Evolutionary conservation across 306 rosid genomes (phyloP).

Genomic region (Cucumis cinereus): DNA sequence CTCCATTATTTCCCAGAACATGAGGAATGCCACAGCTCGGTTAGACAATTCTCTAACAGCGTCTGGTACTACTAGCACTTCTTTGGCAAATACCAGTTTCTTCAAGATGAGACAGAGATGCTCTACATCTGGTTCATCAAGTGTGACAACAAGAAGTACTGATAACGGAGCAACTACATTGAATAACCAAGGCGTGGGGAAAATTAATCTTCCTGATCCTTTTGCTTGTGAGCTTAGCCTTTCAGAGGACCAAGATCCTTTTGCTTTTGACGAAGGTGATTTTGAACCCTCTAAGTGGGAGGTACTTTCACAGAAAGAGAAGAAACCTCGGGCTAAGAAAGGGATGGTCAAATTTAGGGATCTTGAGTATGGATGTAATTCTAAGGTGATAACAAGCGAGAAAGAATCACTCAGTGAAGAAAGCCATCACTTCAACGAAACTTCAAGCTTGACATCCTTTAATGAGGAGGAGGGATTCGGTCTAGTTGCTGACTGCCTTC

Average conservation of each 20-base stretch:
- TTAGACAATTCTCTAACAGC: conserved; percentile 31
- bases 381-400: conserved; percentile 29
- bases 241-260: conserved; percentile 71
- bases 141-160: conserved; percentile 46
- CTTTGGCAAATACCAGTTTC: conserved; percentile 35
- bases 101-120: conserved; percentile 49
- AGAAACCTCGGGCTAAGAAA: conserved; percentile 23
- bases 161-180: conserved; percentile 17
- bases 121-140: conserved; percentile 47
- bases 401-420: conserved; percentile 42
- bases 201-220: conserved; percentile 17
- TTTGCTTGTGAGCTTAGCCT: conserved; percentile 19
- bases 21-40: conserved; percentile 17
- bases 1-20: conserved; percentile 26
- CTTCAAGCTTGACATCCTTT: conserved; percentile 24
- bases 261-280: conserved; percentile 94
- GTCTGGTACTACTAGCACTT: conserved; percentile 64
- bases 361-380: conserved; percentile 39
- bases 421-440: conserved; percentile 22
- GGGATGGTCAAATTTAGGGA: conserved; percentile 22
- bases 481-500: conserved; percentile 78
- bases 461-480: conserved; percentile 41
- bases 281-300: conserved; percentile 86
- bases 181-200: conserved; percentile 29
- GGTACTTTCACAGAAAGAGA: conserved; percentile 55